These are phyloP conservation scores for Stagonosporopsis vannaccii DNA, from an alignment of 2,329 filamentous ascomycete genomes.

Conservation along the genomic window DNA sequence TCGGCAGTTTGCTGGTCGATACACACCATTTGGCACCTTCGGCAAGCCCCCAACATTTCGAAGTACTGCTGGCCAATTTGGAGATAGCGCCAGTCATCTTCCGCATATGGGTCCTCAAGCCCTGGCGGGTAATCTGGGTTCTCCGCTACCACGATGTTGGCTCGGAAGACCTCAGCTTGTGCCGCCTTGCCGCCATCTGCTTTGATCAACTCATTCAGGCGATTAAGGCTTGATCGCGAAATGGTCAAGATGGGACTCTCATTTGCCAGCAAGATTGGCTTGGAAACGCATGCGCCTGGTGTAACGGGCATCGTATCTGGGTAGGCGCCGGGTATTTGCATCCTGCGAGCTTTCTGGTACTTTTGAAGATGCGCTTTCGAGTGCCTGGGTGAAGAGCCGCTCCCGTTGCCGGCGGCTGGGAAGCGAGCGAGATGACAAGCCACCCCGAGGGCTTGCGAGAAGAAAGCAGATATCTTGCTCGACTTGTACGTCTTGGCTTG, in stretches of 20 bases:
- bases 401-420: slow-evolving; percentile 64
- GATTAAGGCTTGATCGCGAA: slow-evolving; percentile 78
- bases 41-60: slow-evolving; percentile 80
- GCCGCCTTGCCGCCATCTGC: slow-evolving; percentile 69
- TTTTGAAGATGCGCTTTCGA: slow-evolving; percentile 74
- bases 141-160: slow-evolving; percentile 79
- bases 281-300: slow-evolving; percentile 59
- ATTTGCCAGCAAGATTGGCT: slow-evolving; percentile 82
- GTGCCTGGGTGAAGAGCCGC: slow-evolving; percentile 67
- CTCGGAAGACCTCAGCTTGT: slow-evolving; percentile 79
- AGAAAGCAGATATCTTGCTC: slow-evolving; percentile 73
- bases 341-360: slow-evolving; percentile 38
- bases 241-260: slow-evolving; percentile 92
- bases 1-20: slow-evolving; percentile 83
- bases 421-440: slow-evolving; percentile 87
- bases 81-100: slow-evolving; percentile 78
- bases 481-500: slow-evolving; percentile 74
- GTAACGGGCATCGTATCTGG: slow-evolving; percentile 53
- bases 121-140: slow-evolving; percentile 52
- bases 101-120: slow-evolving; percentile 70
- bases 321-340: slow-evolving; percentile 62
- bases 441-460: slow-evolving; percentile 75
- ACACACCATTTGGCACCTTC: slow-evolving; percentile 95
- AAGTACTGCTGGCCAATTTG: slow-evolving; percentile 71
- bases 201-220: slow-evolving; percentile 76